phyloP scores from a whole-genome alignment of 441 rosid species.

The Euphorbia corollata region DNA sequence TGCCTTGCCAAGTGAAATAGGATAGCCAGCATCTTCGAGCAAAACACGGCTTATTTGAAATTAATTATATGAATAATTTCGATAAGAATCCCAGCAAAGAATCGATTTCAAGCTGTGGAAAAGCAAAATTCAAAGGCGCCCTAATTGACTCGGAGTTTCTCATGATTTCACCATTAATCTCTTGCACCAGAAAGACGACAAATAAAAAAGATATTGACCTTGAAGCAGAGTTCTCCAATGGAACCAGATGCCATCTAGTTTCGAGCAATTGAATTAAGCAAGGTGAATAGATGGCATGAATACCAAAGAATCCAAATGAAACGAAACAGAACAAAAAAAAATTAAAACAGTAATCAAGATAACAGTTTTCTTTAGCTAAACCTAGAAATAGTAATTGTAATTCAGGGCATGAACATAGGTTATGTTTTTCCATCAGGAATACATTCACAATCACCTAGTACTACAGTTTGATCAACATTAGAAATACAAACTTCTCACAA shows the following conservation, averaged over 20 bases:
- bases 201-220: neutral
- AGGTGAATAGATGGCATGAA: too few species aligned
- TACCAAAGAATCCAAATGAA: too few species aligned
- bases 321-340: neutral
- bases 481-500: conserved; percentile 47
- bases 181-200: neutral
- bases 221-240: neutral
- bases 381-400: conserved; percentile 23
- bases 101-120: too few species aligned
- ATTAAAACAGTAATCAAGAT: conserved; percentile 6
- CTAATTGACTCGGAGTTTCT: neutral
- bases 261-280: neutral
- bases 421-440: conserved; percentile 36
- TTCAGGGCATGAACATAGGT: conserved; percentile 30
- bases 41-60: too few species aligned
- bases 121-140: too few species aligned
- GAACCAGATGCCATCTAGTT: conserved; percentile 17
- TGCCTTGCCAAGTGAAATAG: neutral
- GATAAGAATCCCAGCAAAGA: too few species aligned
- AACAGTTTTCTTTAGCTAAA: conserved; percentile 28
- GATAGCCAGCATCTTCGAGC: neutral
- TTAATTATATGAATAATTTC: too few species aligned
- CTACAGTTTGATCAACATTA: conserved; percentile 50
- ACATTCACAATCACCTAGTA: conserved; percentile 54
- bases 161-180: neutral